Conservation (phyloP, 1,284 basidiomycete genomes). For the Mycosarcoma maydis region DNA sequence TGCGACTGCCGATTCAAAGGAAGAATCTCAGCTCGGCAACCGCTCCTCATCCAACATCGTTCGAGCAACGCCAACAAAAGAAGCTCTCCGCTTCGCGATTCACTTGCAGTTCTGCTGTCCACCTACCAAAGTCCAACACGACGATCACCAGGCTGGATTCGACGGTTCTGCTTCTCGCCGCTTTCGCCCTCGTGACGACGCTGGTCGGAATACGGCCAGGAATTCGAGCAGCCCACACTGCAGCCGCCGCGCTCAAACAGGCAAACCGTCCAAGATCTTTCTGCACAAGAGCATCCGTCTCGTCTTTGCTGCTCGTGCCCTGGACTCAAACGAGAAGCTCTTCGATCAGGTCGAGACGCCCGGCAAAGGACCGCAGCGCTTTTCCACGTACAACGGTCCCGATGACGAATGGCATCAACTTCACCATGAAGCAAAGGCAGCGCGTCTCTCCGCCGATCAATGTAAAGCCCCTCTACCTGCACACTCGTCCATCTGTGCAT, state of each 20-base stretch:
- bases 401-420: conserved; percentile 49
- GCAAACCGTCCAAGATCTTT: conserved; percentile 39
- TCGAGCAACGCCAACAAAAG: conserved; percentile 11
- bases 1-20: background rate
- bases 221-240: conserved; percentile 10
- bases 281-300: conserved; percentile 57
- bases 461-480: background rate
- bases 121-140: conserved; percentile 10
- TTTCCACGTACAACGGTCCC: conserved; percentile 46
- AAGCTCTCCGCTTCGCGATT: conserved; percentile 58
- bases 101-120: conserved; percentile 58
- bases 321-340: conserved; percentile 49
- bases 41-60: conserved; percentile 2
- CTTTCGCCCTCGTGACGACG: conserved; percentile 5
- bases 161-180: conserved; percentile 13
- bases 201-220: background rate
- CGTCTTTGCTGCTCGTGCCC: conserved; percentile 54
- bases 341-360: conserved; percentile 52
- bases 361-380: conserved; percentile 31
- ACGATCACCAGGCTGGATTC: conserved; percentile 24
- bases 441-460: background rate
- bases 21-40: background rate
- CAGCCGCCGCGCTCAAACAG: too few relatives aligned
- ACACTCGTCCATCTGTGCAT: background rate
- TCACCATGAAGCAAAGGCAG: conserved; percentile 13